Evolutionary conservation across 495 filamentous ascomycete genomes (phyloP), one percentile per base, ranked within the genome.

Genomic region (Extremus antarcticus): DNA sequence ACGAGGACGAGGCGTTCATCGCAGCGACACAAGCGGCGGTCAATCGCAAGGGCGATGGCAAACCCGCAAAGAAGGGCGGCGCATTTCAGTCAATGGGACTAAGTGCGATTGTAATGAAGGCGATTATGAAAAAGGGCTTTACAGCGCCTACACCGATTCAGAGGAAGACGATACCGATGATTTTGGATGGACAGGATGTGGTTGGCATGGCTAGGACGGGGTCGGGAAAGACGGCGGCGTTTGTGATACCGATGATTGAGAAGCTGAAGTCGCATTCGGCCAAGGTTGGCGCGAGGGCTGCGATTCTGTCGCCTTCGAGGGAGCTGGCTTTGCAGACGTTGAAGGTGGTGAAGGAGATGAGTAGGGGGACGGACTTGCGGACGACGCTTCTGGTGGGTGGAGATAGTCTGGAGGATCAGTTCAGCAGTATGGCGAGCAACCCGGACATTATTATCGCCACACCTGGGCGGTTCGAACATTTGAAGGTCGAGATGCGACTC

Each of bases 221-320:
- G 67, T 94, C 88, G 38, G 92, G 92, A 67, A 98, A 98, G 73
- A 95, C 90, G 0, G 92, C 91, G 1, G 91, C 92, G 15, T 98
- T 98, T 67, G 88, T 98, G 3, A 91, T 98, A 54, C 92, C 92
- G 41, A 92, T 98, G 90, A 86, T 99, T 56, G 86, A 97, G 73
- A 87, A 85, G 51, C 74, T 99, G 58, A 94, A 88, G 70, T 76
- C 78, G n/a, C 92, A 99, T 64, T 94, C 85, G 63, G 81, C 81
- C 10, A 82, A 81, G 65, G 79, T 97, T 57, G 92, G 92, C 23
- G 79, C 88, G 35, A 76, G 92, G 60, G 94, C 81, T 11, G 71
- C 97, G 52, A 83, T 99, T 35, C 62, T 99, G 62, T 95, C 90
- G 23, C 92, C 92, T 0, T 94, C 88, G 19, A 76, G 92, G 67